Evolutionary conservation across 352 stramenopile species (phyloP).

Genomic region (Globisporangium rhizosaccharum): DNA sequence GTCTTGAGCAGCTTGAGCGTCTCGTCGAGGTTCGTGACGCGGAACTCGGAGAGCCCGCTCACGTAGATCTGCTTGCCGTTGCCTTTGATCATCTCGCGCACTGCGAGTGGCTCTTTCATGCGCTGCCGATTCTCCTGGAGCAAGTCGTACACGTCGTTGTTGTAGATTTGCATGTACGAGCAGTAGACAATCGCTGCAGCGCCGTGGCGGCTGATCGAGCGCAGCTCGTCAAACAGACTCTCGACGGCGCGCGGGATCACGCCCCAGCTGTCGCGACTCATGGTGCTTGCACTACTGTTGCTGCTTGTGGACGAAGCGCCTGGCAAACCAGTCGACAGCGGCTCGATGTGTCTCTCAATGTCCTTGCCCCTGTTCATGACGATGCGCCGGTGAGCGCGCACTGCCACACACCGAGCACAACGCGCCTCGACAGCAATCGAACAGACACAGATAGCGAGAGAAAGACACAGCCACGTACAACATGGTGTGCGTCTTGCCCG

Average conservation of each 20-base stretch:
- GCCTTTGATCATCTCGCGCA: slow-evolving; percentile 70
- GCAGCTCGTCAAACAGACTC: slow-evolving; percentile 76
- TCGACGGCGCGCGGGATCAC: slow-evolving; percentile 85
- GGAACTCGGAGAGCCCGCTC: slow-evolving; percentile 87
- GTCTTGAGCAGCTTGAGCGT: slow-evolving; percentile 69
- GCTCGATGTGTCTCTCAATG: slow-evolving; percentile 37
- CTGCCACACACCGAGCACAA: not conserved
- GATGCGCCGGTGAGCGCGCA: slow-evolving; percentile 1
- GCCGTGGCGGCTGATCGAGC: slow-evolving; percentile 36
- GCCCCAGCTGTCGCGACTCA: slow-evolving; percentile 37
- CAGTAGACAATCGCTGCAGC: slow-evolving; percentile 73
- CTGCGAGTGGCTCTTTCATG: slow-evolving; percentile 43
- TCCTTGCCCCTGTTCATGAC: slow-evolving; percentile 35
- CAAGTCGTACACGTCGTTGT: slow-evolving; percentile 77
- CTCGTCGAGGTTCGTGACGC: slow-evolving; percentile 72
- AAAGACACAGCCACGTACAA: slow-evolving; percentile 26
- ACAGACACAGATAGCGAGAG: not conserved
- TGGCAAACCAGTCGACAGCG: not conserved
- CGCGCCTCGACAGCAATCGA: too few species aligned
- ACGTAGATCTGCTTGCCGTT: slow-evolving; percentile 86
- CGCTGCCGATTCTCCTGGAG: slow-evolving; percentile 56
- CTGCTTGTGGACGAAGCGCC: not conserved
- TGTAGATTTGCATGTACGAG: slow-evolving; percentile 92
- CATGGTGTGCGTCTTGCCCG: slow-evolving; percentile 90
- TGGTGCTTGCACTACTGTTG: slow-evolving; percentile 5